Conservation (phyloP, 352 stramenopile species). For the Phytophthora uliginosa region DNA sequence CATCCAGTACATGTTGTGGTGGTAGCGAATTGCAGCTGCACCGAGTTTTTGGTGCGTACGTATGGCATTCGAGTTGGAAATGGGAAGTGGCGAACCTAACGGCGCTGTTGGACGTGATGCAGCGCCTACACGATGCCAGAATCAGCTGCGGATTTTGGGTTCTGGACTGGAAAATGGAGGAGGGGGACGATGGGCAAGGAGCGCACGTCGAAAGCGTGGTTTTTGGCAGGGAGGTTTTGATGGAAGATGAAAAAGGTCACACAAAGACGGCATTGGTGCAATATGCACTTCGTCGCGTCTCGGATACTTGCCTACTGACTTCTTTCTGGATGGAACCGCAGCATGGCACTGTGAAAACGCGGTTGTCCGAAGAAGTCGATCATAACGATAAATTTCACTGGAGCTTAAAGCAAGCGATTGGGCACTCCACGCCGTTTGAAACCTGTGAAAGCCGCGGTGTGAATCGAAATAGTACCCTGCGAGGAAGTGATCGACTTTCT, state of each 20-base stretch:
- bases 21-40: constrained; percentile 80
- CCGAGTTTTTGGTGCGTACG: constrained; percentile 87
- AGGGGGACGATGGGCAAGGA: constrained; percentile 60
- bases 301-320: constrained; percentile 84
- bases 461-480: constrained; percentile 15
- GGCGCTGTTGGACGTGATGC: constrained; percentile 74
- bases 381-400: constrained; percentile 74
- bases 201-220: constrained; percentile 75
- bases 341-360: constrained; percentile 75
- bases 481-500: constrained; percentile 13
- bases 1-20: constrained; percentile 73
- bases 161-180: constrained; percentile 82
- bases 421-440: constrained; percentile 72
- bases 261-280: constrained; percentile 82
- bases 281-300: constrained; percentile 80
- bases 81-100: constrained; percentile 77
- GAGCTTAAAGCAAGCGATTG: constrained; percentile 75
- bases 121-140: constrained; percentile 72
- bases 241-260: constrained; percentile 85
- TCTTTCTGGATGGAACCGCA: constrained; percentile 93
- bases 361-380: constrained; percentile 52
- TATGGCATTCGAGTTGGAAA: constrained; percentile 90
- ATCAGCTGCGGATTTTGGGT: constrained; percentile 87
- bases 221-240: constrained; percentile 85
- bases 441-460: constrained; percentile 34